Evolutionary conservation across 148 eudicot genomes (phyloP).

Genomic region (Salicornia ramosissima): DNA sequence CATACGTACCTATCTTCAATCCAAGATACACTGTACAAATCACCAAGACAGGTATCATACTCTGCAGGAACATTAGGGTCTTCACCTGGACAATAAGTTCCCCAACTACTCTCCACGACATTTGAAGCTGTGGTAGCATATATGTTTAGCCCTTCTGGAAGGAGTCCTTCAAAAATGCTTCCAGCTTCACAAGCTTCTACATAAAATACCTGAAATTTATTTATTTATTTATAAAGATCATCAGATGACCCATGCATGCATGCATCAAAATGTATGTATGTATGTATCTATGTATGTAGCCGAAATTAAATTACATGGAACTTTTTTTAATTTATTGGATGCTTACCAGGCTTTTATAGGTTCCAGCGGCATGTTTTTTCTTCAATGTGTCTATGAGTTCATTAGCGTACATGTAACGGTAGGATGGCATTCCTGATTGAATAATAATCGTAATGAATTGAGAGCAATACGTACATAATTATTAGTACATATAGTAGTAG

Average conservation of each 20-base stretch:
- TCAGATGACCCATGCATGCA: too few species aligned
- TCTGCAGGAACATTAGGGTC: slow-evolving; percentile 65
- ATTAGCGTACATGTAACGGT: slow-evolving; percentile 75
- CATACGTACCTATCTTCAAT: slow-evolving; percentile 82
- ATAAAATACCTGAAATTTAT: slow-evolving; percentile 66
- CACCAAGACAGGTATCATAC: slow-evolving; percentile 88
- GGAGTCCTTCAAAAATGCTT: slow-evolving; percentile 88
- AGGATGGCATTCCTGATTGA: slow-evolving; percentile 76
- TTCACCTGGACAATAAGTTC: slow-evolving; percentile 88
- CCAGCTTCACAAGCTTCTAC: slow-evolving; percentile 97
- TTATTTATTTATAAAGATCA: too few species aligned
- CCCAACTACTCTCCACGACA: slow-evolving; percentile 93
- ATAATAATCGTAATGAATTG: background rate
- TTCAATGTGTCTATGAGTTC: slow-evolving; percentile 63
- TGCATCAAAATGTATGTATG: too few species aligned
- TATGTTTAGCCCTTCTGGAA: slow-evolving; percentile 77
- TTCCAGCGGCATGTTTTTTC: slow-evolving; percentile 77
- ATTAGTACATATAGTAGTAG: too few species aligned
- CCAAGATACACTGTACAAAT: slow-evolving; percentile 93
- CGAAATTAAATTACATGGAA: too few species aligned
- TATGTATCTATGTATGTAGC: too few species aligned
- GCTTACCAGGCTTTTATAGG: slow-evolving; percentile 85
- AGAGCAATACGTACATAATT: background rate
- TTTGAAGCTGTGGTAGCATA: slow-evolving; percentile 91
- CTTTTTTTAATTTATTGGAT: too few species aligned